These are phyloP conservation scores for Aspergillus terreus DNA, from an alignment of 2,329 filamentous ascomycete species.

Conservation along the genomic window DNA sequence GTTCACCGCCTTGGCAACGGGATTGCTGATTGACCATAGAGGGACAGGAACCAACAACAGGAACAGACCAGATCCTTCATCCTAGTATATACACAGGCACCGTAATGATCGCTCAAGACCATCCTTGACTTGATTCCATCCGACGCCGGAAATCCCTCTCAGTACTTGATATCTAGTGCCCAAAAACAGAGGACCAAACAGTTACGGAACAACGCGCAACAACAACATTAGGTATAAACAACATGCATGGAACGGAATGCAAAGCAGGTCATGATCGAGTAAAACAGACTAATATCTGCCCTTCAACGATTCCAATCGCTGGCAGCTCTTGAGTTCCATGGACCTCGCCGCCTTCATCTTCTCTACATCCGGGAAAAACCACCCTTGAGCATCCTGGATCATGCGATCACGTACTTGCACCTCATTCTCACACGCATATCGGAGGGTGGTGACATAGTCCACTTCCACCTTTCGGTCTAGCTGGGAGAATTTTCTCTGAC, in stretches of 20 bases:
- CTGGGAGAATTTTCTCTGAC: constrained; percentile 63
- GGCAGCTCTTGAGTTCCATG: constrained; percentile 59
- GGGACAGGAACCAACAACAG: background rate
- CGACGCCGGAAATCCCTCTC: constrained; percentile 5
- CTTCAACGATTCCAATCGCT: constrained; percentile 51
- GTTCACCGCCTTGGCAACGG: constrained; percentile 1
- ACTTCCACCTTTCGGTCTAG: constrained; percentile 76
- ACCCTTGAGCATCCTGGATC: constrained; percentile 76
- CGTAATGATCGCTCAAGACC: background rate
- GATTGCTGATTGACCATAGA: background rate
- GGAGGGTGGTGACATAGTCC: constrained; percentile 65
- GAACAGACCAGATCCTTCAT: too few species aligned
- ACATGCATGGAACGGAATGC: constrained; percentile 1
- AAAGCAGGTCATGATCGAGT: constrained; percentile 1
- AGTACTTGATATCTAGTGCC: constrained; percentile 14
- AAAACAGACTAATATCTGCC: constrained; percentile 26
- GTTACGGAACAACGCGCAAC: background rate
- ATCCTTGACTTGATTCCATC: constrained; percentile 2
- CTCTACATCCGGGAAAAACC: constrained; percentile 77
- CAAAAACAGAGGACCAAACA: constrained; percentile 5
- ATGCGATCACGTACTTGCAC: constrained; percentile 61
- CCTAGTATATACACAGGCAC: too few species aligned
- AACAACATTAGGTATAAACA: constrained; percentile 10
- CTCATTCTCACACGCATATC: constrained; percentile 72
- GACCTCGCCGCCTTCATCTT: constrained; percentile 69